Evolutionary conservation across 2,329 filamentous ascomycete species (phyloP).

Genomic region (Epichloe sp.): DNA sequence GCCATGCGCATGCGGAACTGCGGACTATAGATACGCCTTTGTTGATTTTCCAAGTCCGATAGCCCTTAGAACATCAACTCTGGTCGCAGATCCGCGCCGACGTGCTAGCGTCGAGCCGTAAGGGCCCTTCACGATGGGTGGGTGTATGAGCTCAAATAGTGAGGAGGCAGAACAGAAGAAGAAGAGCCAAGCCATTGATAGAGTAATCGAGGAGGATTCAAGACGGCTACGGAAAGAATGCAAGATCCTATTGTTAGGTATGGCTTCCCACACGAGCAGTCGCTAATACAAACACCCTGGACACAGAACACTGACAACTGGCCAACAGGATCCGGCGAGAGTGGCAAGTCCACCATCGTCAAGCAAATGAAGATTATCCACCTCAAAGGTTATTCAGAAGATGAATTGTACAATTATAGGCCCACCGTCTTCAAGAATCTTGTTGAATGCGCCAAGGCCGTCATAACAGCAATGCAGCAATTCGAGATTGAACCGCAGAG

Average conservation of each 20-base stretch:
- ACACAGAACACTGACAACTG: constrained; percentile 8
- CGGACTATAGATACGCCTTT: background rate
- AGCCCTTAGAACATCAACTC: background rate
- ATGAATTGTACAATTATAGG: constrained; percentile 87
- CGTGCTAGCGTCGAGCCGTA: constrained; percentile 6
- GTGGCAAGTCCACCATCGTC: constrained; percentile 97
- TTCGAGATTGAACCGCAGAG: constrained; percentile 72
- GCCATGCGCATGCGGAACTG: constrained; percentile 1
- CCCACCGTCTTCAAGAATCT: constrained; percentile 98
- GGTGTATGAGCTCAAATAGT: constrained; percentile 79
- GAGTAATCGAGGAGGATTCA: constrained; percentile 85
- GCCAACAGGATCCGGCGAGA: constrained; percentile 78
- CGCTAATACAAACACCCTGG: background rate
- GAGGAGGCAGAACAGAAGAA: constrained; percentile 91
- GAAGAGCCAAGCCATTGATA: constrained; percentile 90
- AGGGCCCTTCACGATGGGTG: constrained; percentile 56
- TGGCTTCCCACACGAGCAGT: background rate
- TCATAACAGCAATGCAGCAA: constrained; percentile 83
- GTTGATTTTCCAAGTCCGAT: background rate
- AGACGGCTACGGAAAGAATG: constrained; percentile 89
- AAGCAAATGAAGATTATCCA: constrained; percentile 99
- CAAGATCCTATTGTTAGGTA: constrained; percentile 95
- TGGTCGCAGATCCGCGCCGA: background rate
- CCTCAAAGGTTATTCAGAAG: constrained; percentile 89
- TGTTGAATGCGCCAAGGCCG: constrained; percentile 87